Percentiles rank a stretch among this genome's conserved stretches.
These are phyloP conservation scores for Suillus discolor DNA, from an alignment of 768 basidiomycete species.

Conservation along the genomic window DNA sequence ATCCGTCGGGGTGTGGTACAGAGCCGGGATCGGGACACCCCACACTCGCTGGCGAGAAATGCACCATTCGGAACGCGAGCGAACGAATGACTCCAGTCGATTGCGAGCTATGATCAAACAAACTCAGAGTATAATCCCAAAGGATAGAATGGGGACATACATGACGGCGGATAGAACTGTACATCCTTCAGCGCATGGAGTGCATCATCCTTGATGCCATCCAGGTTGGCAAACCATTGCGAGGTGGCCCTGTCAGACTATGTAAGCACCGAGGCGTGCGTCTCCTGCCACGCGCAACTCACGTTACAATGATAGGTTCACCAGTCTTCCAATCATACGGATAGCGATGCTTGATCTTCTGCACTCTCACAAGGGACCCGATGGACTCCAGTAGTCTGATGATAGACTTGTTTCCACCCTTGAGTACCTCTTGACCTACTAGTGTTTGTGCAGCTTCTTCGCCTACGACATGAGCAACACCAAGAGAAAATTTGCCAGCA, in stretches of 20 bases:
- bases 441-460: constrained; percentile 46
- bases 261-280: neutral
- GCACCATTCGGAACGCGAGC: constrained; percentile 95
- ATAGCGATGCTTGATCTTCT: constrained; percentile 83
- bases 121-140: neutral
- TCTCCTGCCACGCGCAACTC: constrained; percentile 25
- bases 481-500: constrained; percentile 67
- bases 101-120: constrained; percentile 61
- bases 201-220: constrained; percentile 78
- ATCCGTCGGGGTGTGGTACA: constrained; percentile 67
- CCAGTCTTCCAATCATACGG: constrained; percentile 98
- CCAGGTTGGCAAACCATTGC: constrained; percentile 97
- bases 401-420: constrained; percentile 68
- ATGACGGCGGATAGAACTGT: constrained; percentile 71
- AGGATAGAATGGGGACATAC: constrained; percentile 44
- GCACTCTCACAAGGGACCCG: constrained; percentile 59
- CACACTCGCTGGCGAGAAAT: constrained; percentile 97
- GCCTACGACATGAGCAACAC: constrained; percentile 62
- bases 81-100: constrained; percentile 86
- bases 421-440: constrained; percentile 71
- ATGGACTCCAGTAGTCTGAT: constrained; percentile 60
- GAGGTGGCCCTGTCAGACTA: constrained; percentile 70
- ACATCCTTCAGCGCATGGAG: constrained; percentile 69
- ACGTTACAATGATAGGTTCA: constrained; percentile 90
- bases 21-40: constrained; percentile 94